A percentile compares a stretch with the other conserved stretches of the same genome.
These are phyloP conservation scores for Termitomyces sp. DNA, from an alignment of 768 basidiomycete species.

Conservation along the genomic window DNA sequence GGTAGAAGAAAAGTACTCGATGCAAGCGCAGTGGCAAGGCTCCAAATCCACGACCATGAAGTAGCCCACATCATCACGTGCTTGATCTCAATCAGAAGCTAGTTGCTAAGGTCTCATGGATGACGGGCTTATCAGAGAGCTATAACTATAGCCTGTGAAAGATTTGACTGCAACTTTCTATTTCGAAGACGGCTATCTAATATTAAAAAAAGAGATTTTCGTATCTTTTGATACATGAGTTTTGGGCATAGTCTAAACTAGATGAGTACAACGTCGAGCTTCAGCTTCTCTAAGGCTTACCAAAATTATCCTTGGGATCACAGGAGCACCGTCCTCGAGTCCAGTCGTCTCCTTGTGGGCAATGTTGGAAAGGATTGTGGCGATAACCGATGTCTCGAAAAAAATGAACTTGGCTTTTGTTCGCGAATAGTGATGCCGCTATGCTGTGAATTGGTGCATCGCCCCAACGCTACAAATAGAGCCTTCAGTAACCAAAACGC, in stretches of 20 bases:
- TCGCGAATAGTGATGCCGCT: conserved; percentile 70
- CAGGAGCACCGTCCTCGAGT: conserved; percentile 63
- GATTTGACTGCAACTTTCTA: background rate
- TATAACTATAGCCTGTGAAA: no score
- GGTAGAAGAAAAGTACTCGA: background rate
- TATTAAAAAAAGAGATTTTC: conserved; percentile 28
- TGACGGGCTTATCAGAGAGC: no score
- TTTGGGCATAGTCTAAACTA: conserved; percentile 31
- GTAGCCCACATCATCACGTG: background rate
- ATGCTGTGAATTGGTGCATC: conserved; percentile 79
- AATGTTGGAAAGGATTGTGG: conserved; percentile 78
- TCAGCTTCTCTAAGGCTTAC: conserved; percentile 30
- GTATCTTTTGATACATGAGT: conserved; percentile 36
- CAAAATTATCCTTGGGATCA: conserved; percentile 66
- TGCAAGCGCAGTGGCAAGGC: conserved; percentile 2
- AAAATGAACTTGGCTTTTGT: conserved; percentile 74
- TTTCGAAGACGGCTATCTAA: background rate
- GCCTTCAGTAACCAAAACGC: background rate
- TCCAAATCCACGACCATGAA: background rate
- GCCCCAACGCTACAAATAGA: conserved; percentile 60
- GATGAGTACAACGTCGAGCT: background rate
- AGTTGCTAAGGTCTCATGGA: background rate
- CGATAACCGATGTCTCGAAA: conserved; percentile 83
- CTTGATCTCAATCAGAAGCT: background rate
- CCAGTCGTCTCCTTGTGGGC: conserved; percentile 57